Percentiles rank a stretch among this genome's conserved stretches.
Evolutionary conservation across 352 stramenopile species (phyloP).

Genomic region (Pythium monospermum): DNA sequence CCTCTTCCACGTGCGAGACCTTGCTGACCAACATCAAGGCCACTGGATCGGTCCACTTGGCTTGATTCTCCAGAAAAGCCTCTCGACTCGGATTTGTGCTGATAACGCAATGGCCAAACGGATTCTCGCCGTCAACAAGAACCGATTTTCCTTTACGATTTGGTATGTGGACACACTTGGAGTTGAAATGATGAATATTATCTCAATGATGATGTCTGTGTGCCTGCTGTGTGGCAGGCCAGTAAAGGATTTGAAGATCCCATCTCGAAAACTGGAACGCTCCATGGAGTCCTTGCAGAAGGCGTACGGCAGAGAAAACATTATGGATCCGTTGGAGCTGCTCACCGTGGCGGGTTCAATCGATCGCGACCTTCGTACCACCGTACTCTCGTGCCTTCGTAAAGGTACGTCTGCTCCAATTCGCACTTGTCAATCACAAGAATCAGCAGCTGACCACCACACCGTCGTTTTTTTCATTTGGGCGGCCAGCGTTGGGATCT

Average conservation of each 20-base stretch:
- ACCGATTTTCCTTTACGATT: constrained; percentile 14
- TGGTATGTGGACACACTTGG: constrained; percentile 15
- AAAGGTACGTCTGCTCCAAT: constrained; percentile 15
- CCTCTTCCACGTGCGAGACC: constrained; percentile 3
- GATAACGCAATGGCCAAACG: constrained; percentile 10
- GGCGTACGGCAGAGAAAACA: constrained; percentile 6
- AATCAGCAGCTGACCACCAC: too few species aligned
- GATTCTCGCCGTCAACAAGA: constrained; percentile 17
- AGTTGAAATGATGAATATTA: not conserved
- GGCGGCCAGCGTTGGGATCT: constrained; percentile 16
- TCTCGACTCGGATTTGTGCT: constrained; percentile 16
- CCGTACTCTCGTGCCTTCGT: constrained; percentile 1
- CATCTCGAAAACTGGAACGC: constrained; percentile 10
- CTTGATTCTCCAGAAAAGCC: constrained; percentile 13
- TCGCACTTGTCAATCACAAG: too few species aligned
- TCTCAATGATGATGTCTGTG: not conserved
- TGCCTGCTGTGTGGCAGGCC: too few species aligned
- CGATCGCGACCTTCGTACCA: not conserved
- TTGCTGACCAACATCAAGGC: not conserved
- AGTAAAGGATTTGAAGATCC: constrained; percentile 3
- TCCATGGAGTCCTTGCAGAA: not conserved
- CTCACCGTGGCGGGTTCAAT: not conserved
- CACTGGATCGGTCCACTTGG: constrained; percentile 11
- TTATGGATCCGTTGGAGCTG: constrained; percentile 18
- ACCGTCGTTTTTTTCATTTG: too few species aligned